Evolutionary conservation across 2,329 filamentous ascomycete genomes (phyloP).

Genomic region (Alternaria sp.): DNA sequence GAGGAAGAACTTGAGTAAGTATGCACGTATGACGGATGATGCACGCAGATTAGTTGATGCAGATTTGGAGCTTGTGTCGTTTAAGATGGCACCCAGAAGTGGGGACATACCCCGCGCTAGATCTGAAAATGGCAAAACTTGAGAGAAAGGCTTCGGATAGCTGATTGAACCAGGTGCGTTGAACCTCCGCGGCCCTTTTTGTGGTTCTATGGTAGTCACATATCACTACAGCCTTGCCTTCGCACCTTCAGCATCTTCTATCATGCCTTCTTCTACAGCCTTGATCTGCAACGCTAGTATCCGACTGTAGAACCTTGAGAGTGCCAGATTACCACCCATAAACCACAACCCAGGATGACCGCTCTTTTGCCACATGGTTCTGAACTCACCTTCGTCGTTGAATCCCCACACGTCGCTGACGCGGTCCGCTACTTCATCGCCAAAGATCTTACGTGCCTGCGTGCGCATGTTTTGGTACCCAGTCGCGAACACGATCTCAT

Average conservation of each 20-base stretch:
- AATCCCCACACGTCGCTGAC: constrained; percentile 58
- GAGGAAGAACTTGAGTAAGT: neutral
- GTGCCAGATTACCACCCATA: constrained; percentile 55
- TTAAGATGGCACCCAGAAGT: constrained; percentile 11
- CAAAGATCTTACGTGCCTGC: constrained; percentile 52
- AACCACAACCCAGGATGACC: constrained; percentile 55
- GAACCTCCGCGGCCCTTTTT: neutral
- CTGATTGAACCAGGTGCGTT: neutral
- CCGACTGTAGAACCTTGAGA: constrained; percentile 59
- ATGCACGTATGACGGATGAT: constrained; percentile 1
- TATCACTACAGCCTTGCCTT: constrained; percentile 10
- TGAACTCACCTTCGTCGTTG: constrained; percentile 59
- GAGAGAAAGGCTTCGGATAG: neutral
- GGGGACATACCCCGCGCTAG: constrained; percentile 20
- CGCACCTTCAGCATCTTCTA: neutral
- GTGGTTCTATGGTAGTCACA: neutral
- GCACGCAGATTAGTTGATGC: neutral
- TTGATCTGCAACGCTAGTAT: constrained; percentile 60
- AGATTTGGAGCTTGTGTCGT: constrained; percentile 14
- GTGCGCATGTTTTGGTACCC: constrained; percentile 58
- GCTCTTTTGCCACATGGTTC: constrained; percentile 52
- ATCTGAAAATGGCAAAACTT: constrained; percentile 11
- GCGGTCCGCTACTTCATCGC: constrained; percentile 51
- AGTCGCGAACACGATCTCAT: constrained; percentile 59
- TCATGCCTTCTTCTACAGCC: constrained; percentile 46